A percentile compares a stretch with the other conserved stretches of the same genome.
These are phyloP conservation scores for Eremothecium gossypii DNA, from an alignment of 1,139 yeast genomes.

Conservation along the genomic window DNA sequence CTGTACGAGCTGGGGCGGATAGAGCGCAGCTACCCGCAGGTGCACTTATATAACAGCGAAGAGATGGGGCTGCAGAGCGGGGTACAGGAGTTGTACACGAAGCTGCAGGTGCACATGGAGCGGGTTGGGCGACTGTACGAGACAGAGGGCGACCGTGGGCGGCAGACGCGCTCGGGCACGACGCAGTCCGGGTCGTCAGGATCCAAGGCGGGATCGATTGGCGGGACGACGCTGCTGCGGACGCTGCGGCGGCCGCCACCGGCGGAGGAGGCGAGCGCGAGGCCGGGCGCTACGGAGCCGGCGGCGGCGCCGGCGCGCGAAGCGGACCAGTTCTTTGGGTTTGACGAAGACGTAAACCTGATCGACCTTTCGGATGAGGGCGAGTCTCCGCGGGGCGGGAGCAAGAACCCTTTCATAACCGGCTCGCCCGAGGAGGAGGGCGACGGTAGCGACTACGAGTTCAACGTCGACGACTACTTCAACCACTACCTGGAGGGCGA, in stretches of 20 bases:
- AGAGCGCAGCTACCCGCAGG: conserved; percentile 36
- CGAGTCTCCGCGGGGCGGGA: background rate
- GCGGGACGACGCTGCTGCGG: conserved; percentile 1
- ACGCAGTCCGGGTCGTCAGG: background rate
- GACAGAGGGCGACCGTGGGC: conserved; percentile 6
- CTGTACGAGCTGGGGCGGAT: conserved; percentile 47
- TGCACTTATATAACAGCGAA: conserved; percentile 37
- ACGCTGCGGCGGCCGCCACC: conserved; percentile 5
- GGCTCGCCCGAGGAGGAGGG: background rate
- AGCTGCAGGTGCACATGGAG: conserved; percentile 32
- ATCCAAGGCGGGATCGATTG: background rate
- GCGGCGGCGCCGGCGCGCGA: background rate
- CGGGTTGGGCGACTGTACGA: conserved; percentile 26
- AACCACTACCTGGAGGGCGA: conserved; percentile 16
- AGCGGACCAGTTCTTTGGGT: conserved; percentile 7
- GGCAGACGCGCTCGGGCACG: background rate
- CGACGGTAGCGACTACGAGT: conserved; percentile 9
- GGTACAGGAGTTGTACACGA: conserved; percentile 29
- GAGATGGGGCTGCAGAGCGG: conserved; percentile 32
- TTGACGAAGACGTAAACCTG: conserved; percentile 13
- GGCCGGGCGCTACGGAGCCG: background rate
- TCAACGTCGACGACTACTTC: conserved; percentile 19
- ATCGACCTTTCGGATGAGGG: conserved; percentile 12
- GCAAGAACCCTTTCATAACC: background rate
- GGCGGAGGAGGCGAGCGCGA: background rate